Base-by-base conservation (phyloP, 2,329 filamentous ascomycete species). In the Aspergillus udagawae region DNA sequence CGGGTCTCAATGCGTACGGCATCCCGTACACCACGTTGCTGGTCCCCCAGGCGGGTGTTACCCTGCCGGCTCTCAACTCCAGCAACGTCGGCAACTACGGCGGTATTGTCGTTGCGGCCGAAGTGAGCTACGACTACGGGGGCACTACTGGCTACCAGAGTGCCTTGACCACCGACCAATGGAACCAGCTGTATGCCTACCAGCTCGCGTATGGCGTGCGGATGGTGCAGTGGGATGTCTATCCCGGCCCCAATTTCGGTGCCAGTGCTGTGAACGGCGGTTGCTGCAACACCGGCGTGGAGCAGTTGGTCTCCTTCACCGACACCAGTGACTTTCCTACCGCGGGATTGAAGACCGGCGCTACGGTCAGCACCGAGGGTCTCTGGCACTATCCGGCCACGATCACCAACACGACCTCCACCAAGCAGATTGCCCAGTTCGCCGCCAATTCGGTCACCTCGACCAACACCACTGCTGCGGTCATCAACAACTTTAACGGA, bases 161-260 rank as follows among this genome's bases (percentile, higher is more conserved):
- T 64, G 83, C 82, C 35, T 68, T 87, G 57, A 85, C 82, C 9
- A 65, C 75, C 5, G 77, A 76, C 45, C 84, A 87, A 73, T 85
- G 81, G 82, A 75, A 79, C 29, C 66, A 77, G 50, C 67, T 87
- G 2, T 84, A 83, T 62, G 75, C 77, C 50, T 87, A 87, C 63
- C 84, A 87, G 68, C 75, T 76, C 2, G 72, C 71, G 27, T 87
- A 85, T 61, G 81, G 83, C 21, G 81, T 84, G 12, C 78, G 84
- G 28, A 83, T 86, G 82, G 83, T 86, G 29, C 81, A 84, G 50
- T 72, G 84, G 21, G 83, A 86, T 64, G 82, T 81, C 5, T 85
- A 78, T 62, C 84, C 84, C 5, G 77, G 77, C 6, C 67, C 78
- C 14, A 76, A 79, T 9, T 82, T 79, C 64, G 82, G 83, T 64